phyloP scores from a whole-genome alignment of 2,329 filamentous ascomycete genomes.

The Tolypocladium tropicale region DNA sequence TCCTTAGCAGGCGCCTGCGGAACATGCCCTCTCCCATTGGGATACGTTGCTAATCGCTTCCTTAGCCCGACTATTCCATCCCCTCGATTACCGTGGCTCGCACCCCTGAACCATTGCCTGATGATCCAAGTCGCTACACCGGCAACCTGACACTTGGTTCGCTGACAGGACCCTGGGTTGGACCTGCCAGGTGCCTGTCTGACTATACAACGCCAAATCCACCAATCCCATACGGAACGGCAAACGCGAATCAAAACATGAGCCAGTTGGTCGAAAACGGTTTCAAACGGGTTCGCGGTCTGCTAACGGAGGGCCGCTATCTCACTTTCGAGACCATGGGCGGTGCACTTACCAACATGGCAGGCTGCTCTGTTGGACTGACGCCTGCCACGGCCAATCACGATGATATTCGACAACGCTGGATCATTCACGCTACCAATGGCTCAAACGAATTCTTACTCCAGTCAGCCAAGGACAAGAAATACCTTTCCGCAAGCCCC shows the following conservation, averaged over 20 bases:
- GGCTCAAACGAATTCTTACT: constrained; percentile 11
- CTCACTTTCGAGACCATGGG: constrained; percentile 36
- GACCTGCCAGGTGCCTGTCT: constrained; percentile 7
- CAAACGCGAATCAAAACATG: constrained; percentile 65
- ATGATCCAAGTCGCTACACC: constrained; percentile 2
- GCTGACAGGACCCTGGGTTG: constrained; percentile 8
- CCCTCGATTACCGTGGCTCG: constrained; percentile 1
- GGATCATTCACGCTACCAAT: constrained; percentile 32
- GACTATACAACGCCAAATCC: constrained; percentile 4
- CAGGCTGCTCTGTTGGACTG: constrained; percentile 12
- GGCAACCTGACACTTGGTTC: constrained; percentile 9
- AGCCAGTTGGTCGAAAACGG: constrained; percentile 57
- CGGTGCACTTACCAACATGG: constrained; percentile 24
- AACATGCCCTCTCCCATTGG: too few species aligned
- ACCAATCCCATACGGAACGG: constrained; percentile 5
- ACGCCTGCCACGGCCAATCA: constrained; percentile 18
- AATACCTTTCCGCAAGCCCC: constrained; percentile 31
- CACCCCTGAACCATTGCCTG: constrained; percentile 2
- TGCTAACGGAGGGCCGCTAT: constrained; percentile 42
- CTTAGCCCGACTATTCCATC: constrained; percentile 5
- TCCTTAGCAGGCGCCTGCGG: too few species aligned
- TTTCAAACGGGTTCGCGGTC: constrained; percentile 39
- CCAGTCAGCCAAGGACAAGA: constrained; percentile 14
- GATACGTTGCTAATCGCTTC: background rate
- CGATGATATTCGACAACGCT: constrained; percentile 31